Base-by-base conservation (phyloP, 352 stramenopile genomes). In the Pythium aristosporum region DNA sequence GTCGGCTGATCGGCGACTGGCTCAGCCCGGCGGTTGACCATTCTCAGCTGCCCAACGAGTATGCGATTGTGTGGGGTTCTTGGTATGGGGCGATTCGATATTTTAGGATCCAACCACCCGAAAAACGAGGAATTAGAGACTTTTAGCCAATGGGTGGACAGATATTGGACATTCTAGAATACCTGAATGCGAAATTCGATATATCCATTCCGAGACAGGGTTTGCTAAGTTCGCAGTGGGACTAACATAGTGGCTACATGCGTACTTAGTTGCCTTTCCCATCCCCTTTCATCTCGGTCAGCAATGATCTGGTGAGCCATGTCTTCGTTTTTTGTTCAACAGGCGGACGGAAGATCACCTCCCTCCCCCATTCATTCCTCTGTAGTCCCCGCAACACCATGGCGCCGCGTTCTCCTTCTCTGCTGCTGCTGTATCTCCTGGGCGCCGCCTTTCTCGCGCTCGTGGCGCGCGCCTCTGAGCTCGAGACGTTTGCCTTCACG, bases 401-500 rank as follows among this genome's bases (percentile, higher is more conserved):
- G 51, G 16, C 51, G 20, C 37, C 32, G n/a, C 56, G 44, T 36
- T 2, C 56, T 61, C 44, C 23, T 39, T 0, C 15, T 64, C 8
- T n/a, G 2, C 39, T 46, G 6, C 6, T 46, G 6, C 39, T 46
- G 15, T 9, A 8, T 10, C 39, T 46, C 11, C 9, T 15, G 5
- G 39, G 11, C 5, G 34, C 34, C 34, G 34, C 34, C 34, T n/a
- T 61, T 18, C 5, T 37, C 48, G 46, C 51, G 57, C 20, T 74
- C 13, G 9, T 60, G 16, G 23, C 23, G 41, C 16, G 68, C 47
- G 58, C 63, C 18, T 42, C 58, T 16, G 72, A 66, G 28, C 68
- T 87, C 7, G 68, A 85, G 28, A 54, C 73, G 10, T 88, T 92
- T 43, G 60, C 80, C 34, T 92, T 79, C 61, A 60, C 66, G 23